These are phyloP conservation scores for Aechmea fasciata DNA, from an alignment of 176 grass and related monocot species.

Conservation along the genomic window DNA sequence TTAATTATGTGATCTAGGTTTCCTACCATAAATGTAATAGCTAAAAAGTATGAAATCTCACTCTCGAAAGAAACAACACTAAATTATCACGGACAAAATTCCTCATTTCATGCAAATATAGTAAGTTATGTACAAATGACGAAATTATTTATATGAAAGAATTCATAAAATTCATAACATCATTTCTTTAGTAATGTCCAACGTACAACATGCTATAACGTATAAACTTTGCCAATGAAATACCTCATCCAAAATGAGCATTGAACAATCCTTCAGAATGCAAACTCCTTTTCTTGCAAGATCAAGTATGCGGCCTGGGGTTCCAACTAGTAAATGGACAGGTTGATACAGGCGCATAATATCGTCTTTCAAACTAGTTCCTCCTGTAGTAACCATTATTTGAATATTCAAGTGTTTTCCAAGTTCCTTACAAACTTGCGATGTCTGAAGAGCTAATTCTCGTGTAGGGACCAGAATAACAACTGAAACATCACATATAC, in stretches of 20 bases:
- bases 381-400: slow-evolving; percentile 95
- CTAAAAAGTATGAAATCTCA: too few relatives aligned
- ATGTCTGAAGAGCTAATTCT: slow-evolving; percentile 93
- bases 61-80: too few relatives aligned
- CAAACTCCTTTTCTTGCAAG: slow-evolving; percentile 91
- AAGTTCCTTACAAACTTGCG: slow-evolving; percentile 97
- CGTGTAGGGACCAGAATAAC: slow-evolving; percentile 96
- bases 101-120: too few relatives aligned
- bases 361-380: slow-evolving; percentile 91
- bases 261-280: slow-evolving; percentile 69
- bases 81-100: too few relatives aligned
- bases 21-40: too few relatives aligned
- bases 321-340: slow-evolving; percentile 92
- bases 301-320: slow-evolving; percentile 86
- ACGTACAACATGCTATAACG: neutral
- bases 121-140: too few relatives aligned
- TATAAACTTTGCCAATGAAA: slow-evolving; percentile 19
- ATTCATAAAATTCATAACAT: neutral
- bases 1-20: too few relatives aligned
- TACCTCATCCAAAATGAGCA: slow-evolving; percentile 97
- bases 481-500: slow-evolving; percentile 41
- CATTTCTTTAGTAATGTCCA: slow-evolving; percentile 3
- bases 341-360: slow-evolving; percentile 79
- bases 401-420: slow-evolving; percentile 84
- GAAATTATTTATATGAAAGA: neutral